phyloP scores from a whole-genome alignment of 2,329 filamentous ascomycete species.

The Botryotinia calthae region DNA sequence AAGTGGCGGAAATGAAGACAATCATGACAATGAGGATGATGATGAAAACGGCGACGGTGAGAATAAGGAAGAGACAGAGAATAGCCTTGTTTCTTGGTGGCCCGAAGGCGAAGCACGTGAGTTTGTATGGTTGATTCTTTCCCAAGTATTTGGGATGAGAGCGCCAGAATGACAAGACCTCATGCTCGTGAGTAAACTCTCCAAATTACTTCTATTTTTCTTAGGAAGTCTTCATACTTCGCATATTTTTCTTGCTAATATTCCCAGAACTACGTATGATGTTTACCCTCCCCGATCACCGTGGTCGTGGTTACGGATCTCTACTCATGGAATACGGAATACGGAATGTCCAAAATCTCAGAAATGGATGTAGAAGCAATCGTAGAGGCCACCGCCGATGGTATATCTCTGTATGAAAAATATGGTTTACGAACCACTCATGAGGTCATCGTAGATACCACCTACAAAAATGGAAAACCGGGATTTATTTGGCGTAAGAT shows the following conservation, averaged over 20 bases:
- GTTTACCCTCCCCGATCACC: background rate
- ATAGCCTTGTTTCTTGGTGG: background rate
- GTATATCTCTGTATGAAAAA: conserved; percentile 3
- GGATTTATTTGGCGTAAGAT: conserved; percentile 4
- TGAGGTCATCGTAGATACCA: background rate
- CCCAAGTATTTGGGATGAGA: background rate
- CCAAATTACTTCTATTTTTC: accelerated
- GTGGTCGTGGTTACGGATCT: background rate
- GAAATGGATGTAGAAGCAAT: conserved; percentile 2
- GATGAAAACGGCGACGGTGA: background rate
- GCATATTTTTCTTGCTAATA: background rate
- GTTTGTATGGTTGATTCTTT: background rate
- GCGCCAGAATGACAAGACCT: background rate
- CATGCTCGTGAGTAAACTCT: background rate
- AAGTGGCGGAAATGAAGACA: background rate
- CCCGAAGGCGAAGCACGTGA: conserved; percentile 12
- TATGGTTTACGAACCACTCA: conserved; percentile 7
- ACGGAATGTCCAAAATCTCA: background rate
- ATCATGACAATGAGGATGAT: background rate
- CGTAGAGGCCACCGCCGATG: background rate
- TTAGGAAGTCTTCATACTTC: accelerated
- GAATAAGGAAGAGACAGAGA: background rate
- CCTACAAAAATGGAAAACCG: background rate
- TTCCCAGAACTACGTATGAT: conserved; percentile 2
- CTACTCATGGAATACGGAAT: conserved; percentile 8